Base-by-base conservation (phyloP, 2,329 filamentous ascomycete species). In the Epichloe gansuensis region DNA sequence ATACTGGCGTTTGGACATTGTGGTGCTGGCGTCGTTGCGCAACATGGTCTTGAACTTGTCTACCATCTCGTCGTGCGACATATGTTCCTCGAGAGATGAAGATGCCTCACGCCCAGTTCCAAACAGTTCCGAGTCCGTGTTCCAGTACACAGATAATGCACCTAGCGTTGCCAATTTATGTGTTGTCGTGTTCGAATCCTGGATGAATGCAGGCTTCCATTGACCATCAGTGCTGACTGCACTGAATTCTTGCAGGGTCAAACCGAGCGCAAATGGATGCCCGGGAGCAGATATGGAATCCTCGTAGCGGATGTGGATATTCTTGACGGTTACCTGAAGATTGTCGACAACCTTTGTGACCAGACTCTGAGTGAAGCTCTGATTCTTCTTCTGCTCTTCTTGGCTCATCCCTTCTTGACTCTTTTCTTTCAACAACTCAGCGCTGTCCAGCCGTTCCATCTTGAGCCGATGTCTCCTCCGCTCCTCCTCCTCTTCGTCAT, bases 291-390 rank as follows among this genome's bases (percentile, higher is more conserved):
- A 94, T 62, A 98, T 89, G 13, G 91, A 91, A 70, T 99, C 93
- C 70, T 99, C 93, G 69, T 98, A 99, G 61, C 93, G 88, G 58
- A 98, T 81, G 67, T 99, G 93, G 55, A 99, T 95, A 66, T 97
- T 98, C 75, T 95, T 97, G 69, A 99, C 84, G 25, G 87, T 93
- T 61, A 98, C 88, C 69, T 99, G 93, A 42, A 99, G 76, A 64
- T 99, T 99, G 75, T 98, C 93, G 64, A 97, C 89, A 63, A 99
- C 95, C 61, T 95, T 95, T 39, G 91, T 95, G 47, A 91, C 84
- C 60, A 99, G 71, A 66, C 91, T 97, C 61, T 95, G 85, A 4
- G 91, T 96, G 64, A 99, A 98, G 69, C 89, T 96, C 74, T 98
- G 91, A 67, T 88, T 96, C 72, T 95, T 95, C 69, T 95, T 86